phyloP scores from a whole-genome alignment of 352 stramenopile genomes.

The Pythium rhizo-oryzae region DNA sequence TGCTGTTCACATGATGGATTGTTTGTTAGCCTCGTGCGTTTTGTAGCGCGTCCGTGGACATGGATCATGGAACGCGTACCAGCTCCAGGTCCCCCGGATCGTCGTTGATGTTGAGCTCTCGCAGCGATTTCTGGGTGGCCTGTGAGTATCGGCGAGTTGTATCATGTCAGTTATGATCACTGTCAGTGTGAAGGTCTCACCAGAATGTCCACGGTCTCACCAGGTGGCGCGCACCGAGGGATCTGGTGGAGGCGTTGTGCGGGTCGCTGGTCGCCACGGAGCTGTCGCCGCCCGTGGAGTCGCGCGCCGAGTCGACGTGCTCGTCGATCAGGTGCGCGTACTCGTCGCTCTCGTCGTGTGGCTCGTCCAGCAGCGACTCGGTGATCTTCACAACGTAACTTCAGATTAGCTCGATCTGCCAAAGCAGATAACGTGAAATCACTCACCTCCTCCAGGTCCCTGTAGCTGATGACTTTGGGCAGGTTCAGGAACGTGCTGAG shows the following conservation, averaged over 20 bases:
- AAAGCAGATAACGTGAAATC: background rate
- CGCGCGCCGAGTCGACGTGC: conserved; percentile 63
- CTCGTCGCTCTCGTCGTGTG: conserved; percentile 48
- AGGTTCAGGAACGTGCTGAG: conserved; percentile 72
- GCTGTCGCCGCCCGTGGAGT: conserved; percentile 25
- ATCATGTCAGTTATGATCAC: background rate
- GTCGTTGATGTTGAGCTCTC: conserved; percentile 42
- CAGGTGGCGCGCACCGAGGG: background rate
- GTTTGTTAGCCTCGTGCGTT: background rate
- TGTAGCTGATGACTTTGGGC: conserved; percentile 72
- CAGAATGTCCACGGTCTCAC: background rate
- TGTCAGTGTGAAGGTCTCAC: background rate
- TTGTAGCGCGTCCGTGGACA: too few species aligned
- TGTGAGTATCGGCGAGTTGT: background rate
- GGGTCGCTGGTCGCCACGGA: background rate
- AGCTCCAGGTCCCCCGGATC: conserved; percentile 58
- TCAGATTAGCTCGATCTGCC: background rate
- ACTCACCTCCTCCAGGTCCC: conserved; percentile 62
- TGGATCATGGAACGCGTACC: too few species aligned
- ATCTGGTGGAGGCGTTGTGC: background rate
- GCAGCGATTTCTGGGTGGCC: conserved; percentile 39
- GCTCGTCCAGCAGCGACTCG: conserved; percentile 64
- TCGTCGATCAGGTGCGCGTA: conserved; percentile 71
- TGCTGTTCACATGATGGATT: conserved; percentile 6
- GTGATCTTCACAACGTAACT: conserved; percentile 65